Conservation (phyloP, 1,284 basidiomycete genomes). For the Austropuccinia psidii region DNA sequence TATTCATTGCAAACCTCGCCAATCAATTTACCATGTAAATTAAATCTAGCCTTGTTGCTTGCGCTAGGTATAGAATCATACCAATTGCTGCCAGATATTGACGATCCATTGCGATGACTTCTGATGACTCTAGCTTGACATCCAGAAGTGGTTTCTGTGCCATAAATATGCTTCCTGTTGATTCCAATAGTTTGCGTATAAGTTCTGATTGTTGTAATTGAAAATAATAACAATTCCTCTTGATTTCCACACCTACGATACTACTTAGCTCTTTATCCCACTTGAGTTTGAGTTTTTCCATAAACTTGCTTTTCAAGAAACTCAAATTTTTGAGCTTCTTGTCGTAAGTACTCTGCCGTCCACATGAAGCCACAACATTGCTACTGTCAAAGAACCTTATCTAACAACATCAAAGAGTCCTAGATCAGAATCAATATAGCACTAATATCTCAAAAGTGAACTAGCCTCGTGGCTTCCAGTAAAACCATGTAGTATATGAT, state of each 20-base stretch:
- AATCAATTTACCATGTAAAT: not conserved
- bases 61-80: not conserved
- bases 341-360: not conserved
- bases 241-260: not conserved
- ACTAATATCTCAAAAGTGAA: too few relatives aligned
- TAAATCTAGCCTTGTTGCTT: conserved; percentile 12
- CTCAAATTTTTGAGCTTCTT: not conserved
- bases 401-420: too few relatives aligned
- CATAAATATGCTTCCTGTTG: not conserved
- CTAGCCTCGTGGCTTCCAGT: too few relatives aligned
- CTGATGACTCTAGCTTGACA: too few relatives aligned
- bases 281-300: not conserved
- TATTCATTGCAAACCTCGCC: not conserved
- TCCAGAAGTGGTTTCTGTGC: not conserved
- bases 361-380: conserved; percentile 6
- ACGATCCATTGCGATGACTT: too few relatives aligned
- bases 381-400: too few relatives aligned
- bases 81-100: not conserved
- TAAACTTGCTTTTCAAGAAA: not conserved
- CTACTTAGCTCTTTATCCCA: not conserved
- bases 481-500: too few relatives aligned
- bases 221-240: not conserved
- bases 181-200: too few relatives aligned
- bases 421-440: too few relatives aligned
- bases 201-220: not conserved